These are phyloP conservation scores for Didymella exigua DNA, from an alignment of 2,329 filamentous ascomycete genomes.

Conservation along the genomic window DNA sequence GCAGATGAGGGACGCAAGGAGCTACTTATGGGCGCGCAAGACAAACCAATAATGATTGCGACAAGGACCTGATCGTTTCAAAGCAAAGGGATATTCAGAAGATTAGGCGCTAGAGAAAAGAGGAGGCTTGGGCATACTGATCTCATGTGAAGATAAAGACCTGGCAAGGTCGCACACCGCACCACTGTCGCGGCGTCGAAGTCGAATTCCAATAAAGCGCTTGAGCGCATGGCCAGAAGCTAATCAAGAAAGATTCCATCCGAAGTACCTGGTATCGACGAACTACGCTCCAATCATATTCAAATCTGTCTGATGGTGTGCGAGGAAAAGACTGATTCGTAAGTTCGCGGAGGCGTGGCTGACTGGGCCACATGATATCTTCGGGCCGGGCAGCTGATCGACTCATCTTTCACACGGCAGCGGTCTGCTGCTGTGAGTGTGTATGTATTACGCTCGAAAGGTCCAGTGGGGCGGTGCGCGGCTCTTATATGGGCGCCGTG, in stretches of 20 bases:
- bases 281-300: conserved; percentile 40
- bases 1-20: conserved; percentile 33
- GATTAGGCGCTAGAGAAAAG: conserved; percentile 25
- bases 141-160: conserved; percentile 41
- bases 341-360: conserved; percentile 45
- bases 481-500: conserved; percentile 33
- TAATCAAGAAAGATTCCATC: conserved; percentile 45
- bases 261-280: conserved; percentile 43
- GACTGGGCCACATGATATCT: conserved; percentile 46
- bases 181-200: conserved; percentile 37
- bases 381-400: conserved; percentile 43
- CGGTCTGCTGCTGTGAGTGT: conserved; percentile 24
- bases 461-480: conserved; percentile 19
- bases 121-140: conserved; percentile 33
- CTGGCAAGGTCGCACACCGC: conserved; percentile 30
- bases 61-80: conserved; percentile 31
- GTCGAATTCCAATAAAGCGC: conserved; percentile 40
- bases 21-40: conserved; percentile 37
- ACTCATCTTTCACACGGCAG: conserved; percentile 39
- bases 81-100: conserved; percentile 31
- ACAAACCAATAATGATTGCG: conserved; percentile 27
- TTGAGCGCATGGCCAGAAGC: conserved; percentile 45
- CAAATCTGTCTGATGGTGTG: conserved; percentile 41
- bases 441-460: conserved; percentile 23
- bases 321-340: conserved; percentile 46